Conservation (phyloP, 495 filamentous ascomycete genomes). For the Pyrenopolyporus hunteri region DNA sequence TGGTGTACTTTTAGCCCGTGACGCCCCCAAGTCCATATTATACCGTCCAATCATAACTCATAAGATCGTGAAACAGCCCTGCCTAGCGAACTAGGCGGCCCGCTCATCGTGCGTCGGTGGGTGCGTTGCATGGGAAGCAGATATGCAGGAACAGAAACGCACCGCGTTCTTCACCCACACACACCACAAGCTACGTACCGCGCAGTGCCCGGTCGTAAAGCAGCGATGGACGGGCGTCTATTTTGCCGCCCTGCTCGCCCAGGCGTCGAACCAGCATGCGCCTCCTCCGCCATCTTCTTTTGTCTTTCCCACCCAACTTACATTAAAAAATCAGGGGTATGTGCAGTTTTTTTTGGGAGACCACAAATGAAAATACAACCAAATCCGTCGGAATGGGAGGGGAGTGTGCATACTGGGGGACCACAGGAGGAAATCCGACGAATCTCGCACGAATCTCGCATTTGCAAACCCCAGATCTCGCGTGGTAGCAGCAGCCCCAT, state of each 20-base stretch:
- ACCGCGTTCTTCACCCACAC: conserved; percentile 36
- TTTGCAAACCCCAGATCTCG: conserved; percentile 29
- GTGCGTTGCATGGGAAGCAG: conserved; percentile 29
- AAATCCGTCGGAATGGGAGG: conserved; percentile 22
- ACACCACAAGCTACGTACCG: conserved; percentile 38
- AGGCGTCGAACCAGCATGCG: conserved; percentile 27
- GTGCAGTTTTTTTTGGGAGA: conserved; percentile 36
- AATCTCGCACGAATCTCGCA: conserved; percentile 46
- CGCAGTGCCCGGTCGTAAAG: conserved; percentile 36
- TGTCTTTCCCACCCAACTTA: conserved; percentile 25
- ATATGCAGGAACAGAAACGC: conserved; percentile 43
- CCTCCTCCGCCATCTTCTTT: conserved; percentile 21
- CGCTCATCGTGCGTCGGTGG: conserved; percentile 40
- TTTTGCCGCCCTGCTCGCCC: conserved; percentile 34
- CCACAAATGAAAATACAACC: conserved; percentile 21
- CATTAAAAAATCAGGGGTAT: conserved; percentile 30
- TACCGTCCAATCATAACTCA: conserved; percentile 54
- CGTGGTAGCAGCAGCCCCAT: conserved; percentile 18
- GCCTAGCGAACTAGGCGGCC: conserved; percentile 28
- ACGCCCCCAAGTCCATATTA: conserved; percentile 31
- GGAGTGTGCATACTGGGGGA: conserved; percentile 43
- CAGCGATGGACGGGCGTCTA: conserved; percentile 39
- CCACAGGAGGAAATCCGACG: conserved; percentile 19
- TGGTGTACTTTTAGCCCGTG: conserved; percentile 46
- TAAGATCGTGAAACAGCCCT: conserved; percentile 50